Evolutionary conservation across 192 early-diverging fungal species (phyloP).

Genomic region (Coemansia reversa): DNA sequence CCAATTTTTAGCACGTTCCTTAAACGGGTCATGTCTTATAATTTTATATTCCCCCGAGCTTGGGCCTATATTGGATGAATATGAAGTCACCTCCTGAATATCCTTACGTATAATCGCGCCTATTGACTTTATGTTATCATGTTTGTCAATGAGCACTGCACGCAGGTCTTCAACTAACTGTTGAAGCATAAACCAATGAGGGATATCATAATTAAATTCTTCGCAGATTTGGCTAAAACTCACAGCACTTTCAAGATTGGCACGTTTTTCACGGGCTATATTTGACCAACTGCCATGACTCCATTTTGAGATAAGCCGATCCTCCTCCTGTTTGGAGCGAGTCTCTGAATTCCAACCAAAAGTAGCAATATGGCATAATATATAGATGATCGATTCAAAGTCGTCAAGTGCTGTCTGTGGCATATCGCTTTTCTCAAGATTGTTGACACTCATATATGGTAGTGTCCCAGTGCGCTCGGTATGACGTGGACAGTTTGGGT

Average conservation of each 20-base stretch:
- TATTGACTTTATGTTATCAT: background rate
- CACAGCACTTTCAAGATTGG: background rate
- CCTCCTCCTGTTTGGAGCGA: background rate
- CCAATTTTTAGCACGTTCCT: background rate
- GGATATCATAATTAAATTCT: background rate
- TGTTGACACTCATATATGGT: conserved; percentile 37
- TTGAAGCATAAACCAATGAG: background rate
- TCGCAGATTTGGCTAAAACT: background rate
- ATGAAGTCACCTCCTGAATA: background rate
- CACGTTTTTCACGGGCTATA: background rate
- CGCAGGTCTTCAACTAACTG: background rate
- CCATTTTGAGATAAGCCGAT: background rate
- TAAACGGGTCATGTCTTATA: background rate
- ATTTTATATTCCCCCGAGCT: background rate
- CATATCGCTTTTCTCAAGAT: conserved; percentile 7
- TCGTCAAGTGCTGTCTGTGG: conserved; percentile 23
- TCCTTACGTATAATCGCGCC: background rate
- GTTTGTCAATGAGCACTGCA: background rate
- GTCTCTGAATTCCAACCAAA: conserved; percentile 19
- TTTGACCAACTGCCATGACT: background rate
- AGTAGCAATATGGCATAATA: conserved; percentile 28
- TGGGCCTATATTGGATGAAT: background rate
- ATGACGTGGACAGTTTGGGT: background rate
- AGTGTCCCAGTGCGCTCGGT: conserved; percentile 22
- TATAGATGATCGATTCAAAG: conserved; percentile 33